Percentiles rank a stretch among this genome's conserved stretches.
Evolutionary conservation across 257 asterid species (phyloP).

Genomic region (Capsicum rhomboideum): DNA sequence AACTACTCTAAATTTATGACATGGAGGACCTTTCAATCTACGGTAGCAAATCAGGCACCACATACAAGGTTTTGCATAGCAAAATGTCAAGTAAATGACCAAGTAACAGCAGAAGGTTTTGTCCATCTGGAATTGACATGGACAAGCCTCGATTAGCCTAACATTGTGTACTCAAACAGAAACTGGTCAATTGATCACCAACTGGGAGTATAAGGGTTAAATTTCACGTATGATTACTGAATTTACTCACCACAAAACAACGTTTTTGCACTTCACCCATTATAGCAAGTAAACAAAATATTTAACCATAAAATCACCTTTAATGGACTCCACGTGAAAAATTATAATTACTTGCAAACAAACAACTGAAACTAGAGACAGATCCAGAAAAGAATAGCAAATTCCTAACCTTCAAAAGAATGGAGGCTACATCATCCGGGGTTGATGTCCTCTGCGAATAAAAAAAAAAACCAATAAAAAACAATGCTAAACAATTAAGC

Average conservation of each 20-base stretch:
- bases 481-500: not conserved
- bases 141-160: not conserved
- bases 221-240: not conserved
- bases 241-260: not conserved
- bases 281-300: not conserved
- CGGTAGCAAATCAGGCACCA: not conserved
- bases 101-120: not conserved
- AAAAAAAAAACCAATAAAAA: no score
- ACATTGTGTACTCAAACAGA: not conserved
- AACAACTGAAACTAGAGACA: not conserved
- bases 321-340: not conserved
- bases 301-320: not conserved
- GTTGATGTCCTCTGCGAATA: constrained; percentile 20
- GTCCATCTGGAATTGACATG: not conserved
- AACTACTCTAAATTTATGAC: not conserved
- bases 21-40: not conserved
- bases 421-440: constrained; percentile 17
- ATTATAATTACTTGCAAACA: not conserved
- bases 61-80: not conserved
- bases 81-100: not conserved
- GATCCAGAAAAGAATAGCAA: not conserved
- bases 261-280: not conserved
- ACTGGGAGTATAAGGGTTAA: not conserved
- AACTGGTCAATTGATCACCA: not conserved
- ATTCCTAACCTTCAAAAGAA: constrained; percentile 11